phyloP scores from a whole-genome alignment of 306 rosid genomes.

The Castanopsis chinensis region DNA sequence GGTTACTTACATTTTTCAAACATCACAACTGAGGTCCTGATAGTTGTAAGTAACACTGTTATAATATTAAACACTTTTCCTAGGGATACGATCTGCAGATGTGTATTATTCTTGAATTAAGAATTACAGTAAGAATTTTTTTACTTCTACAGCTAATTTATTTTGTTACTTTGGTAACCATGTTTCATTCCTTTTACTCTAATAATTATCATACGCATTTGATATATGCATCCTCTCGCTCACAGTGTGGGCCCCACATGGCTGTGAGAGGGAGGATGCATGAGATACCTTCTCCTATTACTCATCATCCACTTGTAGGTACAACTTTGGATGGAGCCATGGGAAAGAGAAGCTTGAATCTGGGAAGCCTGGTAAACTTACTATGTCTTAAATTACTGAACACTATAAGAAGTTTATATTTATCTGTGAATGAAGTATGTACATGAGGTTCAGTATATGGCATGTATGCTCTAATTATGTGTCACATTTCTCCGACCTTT shows the following conservation, averaged over 20 bases:
- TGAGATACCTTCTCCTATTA: conserved; percentile 4
- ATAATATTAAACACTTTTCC: not conserved
- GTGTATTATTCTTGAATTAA: not conserved
- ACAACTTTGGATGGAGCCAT: conserved; percentile 99
- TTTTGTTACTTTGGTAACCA: not conserved
- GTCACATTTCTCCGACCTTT: not conserved
- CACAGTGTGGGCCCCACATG: too few relatives aligned
- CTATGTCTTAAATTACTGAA: conserved; percentile 13
- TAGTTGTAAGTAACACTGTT: not conserved
- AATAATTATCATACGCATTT: too few relatives aligned
- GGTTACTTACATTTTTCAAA: too few relatives aligned
- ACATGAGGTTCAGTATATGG: not conserved
- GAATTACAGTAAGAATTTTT: not conserved
- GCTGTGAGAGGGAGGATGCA: too few relatives aligned
- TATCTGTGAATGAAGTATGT: not conserved
- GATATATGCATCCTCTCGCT: too few relatives aligned
- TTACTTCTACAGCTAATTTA: not conserved
- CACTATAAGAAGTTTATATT: conserved; percentile 4
- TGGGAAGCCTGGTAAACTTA: conserved; percentile 72
- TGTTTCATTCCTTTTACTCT: not conserved
- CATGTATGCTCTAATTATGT: not conserved
- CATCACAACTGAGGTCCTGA: too few relatives aligned
- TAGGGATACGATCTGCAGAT: not conserved
- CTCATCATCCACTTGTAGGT: conserved; percentile 46
- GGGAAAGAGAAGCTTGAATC: conserved; percentile 97